phyloP scores from a whole-genome alignment of 2,329 filamentous ascomycete genomes.

The Claviceps sorghi region DNA sequence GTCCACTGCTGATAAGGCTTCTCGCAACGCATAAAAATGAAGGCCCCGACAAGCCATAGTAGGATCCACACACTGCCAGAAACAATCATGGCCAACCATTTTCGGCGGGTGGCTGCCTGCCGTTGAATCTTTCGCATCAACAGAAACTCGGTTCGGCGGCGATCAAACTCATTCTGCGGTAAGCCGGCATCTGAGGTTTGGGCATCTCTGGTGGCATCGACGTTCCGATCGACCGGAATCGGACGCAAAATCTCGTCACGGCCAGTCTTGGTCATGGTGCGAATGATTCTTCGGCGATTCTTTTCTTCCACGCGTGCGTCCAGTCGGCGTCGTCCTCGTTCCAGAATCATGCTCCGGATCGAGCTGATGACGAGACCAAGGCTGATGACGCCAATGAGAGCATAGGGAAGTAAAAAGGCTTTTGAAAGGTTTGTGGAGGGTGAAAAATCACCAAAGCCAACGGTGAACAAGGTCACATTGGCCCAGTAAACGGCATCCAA shows the following conservation, averaged over 20 bases:
- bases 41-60: constrained; percentile 69
- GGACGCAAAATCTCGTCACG: constrained; percentile 35
- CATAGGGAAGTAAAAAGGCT: constrained; percentile 68
- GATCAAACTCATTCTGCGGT: constrained; percentile 33
- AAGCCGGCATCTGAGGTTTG: constrained; percentile 5
- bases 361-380: constrained; percentile 72
- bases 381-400: constrained; percentile 70
- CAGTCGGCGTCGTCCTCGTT: constrained; percentile 39
- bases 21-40: constrained; percentile 50
- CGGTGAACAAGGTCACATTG: constrained; percentile 53
- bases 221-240: constrained; percentile 29
- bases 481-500: constrained; percentile 70
- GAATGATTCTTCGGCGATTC: constrained; percentile 35
- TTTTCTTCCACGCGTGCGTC: constrained; percentile 46
- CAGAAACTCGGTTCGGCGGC: constrained; percentile 56
- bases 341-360: constrained; percentile 52
- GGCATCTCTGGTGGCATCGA: constrained; percentile 4
- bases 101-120: constrained; percentile 47
- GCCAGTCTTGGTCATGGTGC: constrained; percentile 29
- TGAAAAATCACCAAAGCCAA: constrained; percentile 45
- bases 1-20: constrained; percentile 42
- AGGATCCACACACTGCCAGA: constrained; percentile 55
- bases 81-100: constrained; percentile 58
- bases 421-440: constrained; percentile 40
- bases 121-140: constrained; percentile 71